Evolutionary conservation across 2,329 filamentous ascomycete genomes (phyloP), one percentile per base, ranked within the genome.

Genomic region (Alternaria triticina): DNA sequence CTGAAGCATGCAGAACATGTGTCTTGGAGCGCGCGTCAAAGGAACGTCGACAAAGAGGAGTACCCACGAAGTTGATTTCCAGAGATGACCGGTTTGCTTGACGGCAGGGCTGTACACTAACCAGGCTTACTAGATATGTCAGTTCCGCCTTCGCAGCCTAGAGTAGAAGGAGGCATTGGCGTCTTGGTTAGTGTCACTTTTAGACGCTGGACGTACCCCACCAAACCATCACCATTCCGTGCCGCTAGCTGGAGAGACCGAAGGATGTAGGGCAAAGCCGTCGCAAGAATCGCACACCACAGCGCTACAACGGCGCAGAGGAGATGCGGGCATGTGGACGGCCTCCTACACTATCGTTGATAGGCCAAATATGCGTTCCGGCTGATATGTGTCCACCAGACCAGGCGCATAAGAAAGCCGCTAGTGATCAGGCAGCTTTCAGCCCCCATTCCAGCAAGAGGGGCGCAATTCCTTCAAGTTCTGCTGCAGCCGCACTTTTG

Each of bases 401-500:
- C 69, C 49, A 63, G 57, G 60, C 59, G 66, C 66, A 62, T 64
- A 62, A 66, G 61, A 57, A 51, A 36, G 33, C 33, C 33, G 33
- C 33, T 36, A 36, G 33, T n/a, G 33, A 36, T 36, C 33, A 36
- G 33, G 33, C 33, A 36, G 33, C 33, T 73, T 69, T 63, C 60
- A 67, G 68, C 70, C 72, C 72, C 72, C 65, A 73, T 61, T 54
- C 54, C 54, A 55, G 36, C 62, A 59, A 28, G 55, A 56, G 20
- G 49, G 61, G 62, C 64, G 55, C 33, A 36, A 46, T 67, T 70
- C 68, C 58, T 67, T 72, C 64, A 70, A 70, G 72, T 69, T 59
- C 63, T 51, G 22, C 59, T 56, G 57, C 61, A 40, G 61, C 68
- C 63, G 70, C 72, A 57, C 60, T 66, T 65, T 65, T 59, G 45